Base-by-base conservation (phyloP, 2,329 filamentous ascomycete species). In the Fusarium equiseti region DNA sequence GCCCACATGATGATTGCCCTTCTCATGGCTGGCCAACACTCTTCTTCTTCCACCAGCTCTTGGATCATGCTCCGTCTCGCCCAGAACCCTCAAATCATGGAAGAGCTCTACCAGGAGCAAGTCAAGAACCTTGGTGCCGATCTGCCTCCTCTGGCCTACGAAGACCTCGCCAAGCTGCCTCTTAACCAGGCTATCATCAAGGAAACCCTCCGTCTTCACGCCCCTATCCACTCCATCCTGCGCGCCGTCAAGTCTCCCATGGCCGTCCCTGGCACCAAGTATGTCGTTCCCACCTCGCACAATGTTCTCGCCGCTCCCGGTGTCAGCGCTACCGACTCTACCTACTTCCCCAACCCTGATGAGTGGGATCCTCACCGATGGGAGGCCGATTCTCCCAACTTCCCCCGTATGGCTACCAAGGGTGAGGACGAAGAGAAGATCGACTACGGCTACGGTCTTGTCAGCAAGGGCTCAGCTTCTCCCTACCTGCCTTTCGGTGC, bases 401-500 rank as follows among this genome's bases (percentile, higher is more conserved):
- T 83, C 27, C 86, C 85, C 54, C 85, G 73, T 61, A 78, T 87
- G 24, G 71, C 77, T 40, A 11, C 26, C 24, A 80, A 82, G 66
- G 81, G 86, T 40, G 88, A 89, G 26, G 88, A 91, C 73, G 88
- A 91, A 77, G 92, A 91, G 83, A 94, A 93, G 83, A 88, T 95
- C 66, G 95, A 98, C 79, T 98, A 98, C 79, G 95, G 95, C 35
- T 98, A 97, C 81, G 95, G 95, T 67, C 85, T 97, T 53, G 92
- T 98, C 73, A 95, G 90, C 86, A 97, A 98, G 86, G 95, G 95
- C 59, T 91, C 93, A 16, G 89, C 89, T 64, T 97, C 92, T 55
- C 95, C 95, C 1, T 98, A 98, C 80, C 88, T 98, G 50, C 95
- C 95, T 3, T 98, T 98, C 78, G 95, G 95, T 63, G 95, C 95